Conservation (phyloP, 768 basidiomycete genomes). For the Clitopilus passeckerianus region DNA sequence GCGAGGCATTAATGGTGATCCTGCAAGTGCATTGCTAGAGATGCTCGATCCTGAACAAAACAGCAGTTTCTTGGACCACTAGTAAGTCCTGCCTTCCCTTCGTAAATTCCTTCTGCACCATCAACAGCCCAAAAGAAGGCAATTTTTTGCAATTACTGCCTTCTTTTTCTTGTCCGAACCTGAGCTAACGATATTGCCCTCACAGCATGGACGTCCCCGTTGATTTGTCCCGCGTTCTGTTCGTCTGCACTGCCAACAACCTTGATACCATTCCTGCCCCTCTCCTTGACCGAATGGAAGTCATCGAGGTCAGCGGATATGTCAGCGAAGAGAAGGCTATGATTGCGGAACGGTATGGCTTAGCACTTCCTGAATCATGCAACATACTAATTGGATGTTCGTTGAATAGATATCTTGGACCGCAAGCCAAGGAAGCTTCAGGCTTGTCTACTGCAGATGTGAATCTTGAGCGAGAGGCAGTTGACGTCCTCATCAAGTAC, state of each 20-base stretch:
- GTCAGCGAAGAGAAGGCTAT: conserved; percentile 89
- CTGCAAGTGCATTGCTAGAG: conserved; percentile 84
- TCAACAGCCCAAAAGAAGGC: conserved; percentile 9
- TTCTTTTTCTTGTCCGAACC: too few species aligned
- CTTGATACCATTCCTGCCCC: conserved; percentile 94
- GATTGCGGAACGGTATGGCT: conserved; percentile 61
- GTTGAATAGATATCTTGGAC: conserved; percentile 61
- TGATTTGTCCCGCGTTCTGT: conserved; percentile 92
- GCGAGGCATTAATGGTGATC: conserved; percentile 87
- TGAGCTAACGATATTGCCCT: too few species aligned
- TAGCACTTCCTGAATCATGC: not conserved
- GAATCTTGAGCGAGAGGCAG: conserved; percentile 64
- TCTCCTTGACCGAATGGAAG: conserved; percentile 93
- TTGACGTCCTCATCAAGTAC: conserved; percentile 90
- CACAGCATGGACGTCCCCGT: conserved; percentile 92
- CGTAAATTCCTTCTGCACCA: not conserved
- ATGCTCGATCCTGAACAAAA: conserved; percentile 97
- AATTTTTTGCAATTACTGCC: not conserved
- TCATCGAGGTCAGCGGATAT: conserved; percentile 91
- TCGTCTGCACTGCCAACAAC: conserved; percentile 96
- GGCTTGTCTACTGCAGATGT: conserved; percentile 87
- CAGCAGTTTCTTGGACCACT: conserved; percentile 90
- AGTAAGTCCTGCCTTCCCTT: conserved; percentile 47
- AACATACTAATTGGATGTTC: too few species aligned
- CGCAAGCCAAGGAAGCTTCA: conserved; percentile 88